Evolutionary conservation across 768 basidiomycete species (phyloP).

Genomic region (Naganishia randhawae): DNA sequence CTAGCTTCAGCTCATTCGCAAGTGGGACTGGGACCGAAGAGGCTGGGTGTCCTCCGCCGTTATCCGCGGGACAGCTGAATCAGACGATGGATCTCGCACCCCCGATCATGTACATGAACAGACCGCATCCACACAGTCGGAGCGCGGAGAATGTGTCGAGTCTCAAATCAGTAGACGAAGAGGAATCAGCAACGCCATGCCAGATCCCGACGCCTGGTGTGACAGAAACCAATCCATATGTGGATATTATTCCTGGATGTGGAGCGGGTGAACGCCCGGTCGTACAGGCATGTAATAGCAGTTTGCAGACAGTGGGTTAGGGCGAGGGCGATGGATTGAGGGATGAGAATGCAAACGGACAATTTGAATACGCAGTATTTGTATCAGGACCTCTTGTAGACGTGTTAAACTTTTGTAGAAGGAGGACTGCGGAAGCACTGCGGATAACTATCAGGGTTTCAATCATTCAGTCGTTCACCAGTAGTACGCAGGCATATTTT

Average conservation of each 20-base stretch:
- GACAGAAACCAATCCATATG: not conserved
- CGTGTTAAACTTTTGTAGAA: no score
- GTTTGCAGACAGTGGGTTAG: conserved; percentile 2
- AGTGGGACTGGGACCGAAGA: not conserved
- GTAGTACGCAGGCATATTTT: no score
- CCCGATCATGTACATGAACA: not conserved
- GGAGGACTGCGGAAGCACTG: no score
- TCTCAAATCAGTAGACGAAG: conserved; percentile 10
- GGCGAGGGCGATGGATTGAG: no score
- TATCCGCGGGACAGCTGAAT: not conserved
- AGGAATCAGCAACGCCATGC: conserved; percentile 9
- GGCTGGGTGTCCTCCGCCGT: not conserved
- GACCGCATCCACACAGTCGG: not conserved
- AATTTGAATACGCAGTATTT: no score
- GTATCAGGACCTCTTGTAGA: no score
- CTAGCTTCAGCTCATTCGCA: conserved; percentile 17
- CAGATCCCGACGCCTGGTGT: not conserved
- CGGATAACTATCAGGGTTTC: no score
- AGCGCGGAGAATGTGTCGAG: not conserved
- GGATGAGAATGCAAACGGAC: no score
- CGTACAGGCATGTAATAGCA: not conserved
- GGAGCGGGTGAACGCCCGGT: not conserved
- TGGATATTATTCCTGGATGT: not conserved
- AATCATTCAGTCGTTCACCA: no score
- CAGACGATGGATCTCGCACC: not conserved